A percentile compares a stretch with the other conserved stretches of the same genome.
phyloP scores from a whole-genome alignment of 1,284 basidiomycete genomes.

The Ustilago vetiveriae region DNA sequence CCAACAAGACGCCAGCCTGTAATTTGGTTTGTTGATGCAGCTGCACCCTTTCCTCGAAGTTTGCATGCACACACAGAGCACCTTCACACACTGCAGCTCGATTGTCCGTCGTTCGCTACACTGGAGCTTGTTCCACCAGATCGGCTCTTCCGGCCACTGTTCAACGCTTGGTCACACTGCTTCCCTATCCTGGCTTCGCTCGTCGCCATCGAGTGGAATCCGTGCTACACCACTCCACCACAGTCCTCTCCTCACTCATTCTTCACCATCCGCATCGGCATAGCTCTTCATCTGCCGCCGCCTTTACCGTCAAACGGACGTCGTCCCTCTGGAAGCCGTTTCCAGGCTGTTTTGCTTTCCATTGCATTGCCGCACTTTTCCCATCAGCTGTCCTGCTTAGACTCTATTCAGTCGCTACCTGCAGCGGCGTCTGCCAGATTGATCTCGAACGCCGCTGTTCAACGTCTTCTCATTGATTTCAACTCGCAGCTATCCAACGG shows the following conservation, averaged over 20 bases:
- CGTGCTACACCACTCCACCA: not conserved
- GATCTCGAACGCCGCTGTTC: too few relatives aligned
- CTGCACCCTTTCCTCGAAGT: constrained; percentile 3
- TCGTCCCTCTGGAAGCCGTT: too few relatives aligned
- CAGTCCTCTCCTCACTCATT: not conserved
- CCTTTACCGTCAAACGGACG: too few relatives aligned
- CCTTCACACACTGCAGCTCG: not conserved
- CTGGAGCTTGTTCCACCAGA: not conserved
- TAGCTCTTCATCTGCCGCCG: too few relatives aligned
- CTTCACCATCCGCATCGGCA: not conserved
- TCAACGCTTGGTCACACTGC: too few relatives aligned
- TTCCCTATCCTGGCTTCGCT: too few relatives aligned
- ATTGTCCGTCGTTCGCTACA: not conserved
- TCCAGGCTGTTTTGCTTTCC: too few relatives aligned
- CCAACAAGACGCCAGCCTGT: too few relatives aligned
- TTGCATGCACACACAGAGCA: not conserved
- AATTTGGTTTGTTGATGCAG: not conserved
- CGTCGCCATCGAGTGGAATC: too few relatives aligned
- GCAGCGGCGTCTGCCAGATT: not conserved
- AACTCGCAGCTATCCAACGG: too few relatives aligned
- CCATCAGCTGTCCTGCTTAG: not conserved
- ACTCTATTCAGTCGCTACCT: not conserved
- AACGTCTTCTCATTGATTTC: too few relatives aligned
- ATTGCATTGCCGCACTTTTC: too few relatives aligned
- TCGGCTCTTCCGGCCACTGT: not conserved